These are phyloP conservation scores for Ramaria sp. DNA, from an alignment of 768 basidiomycete species.

Conservation along the genomic window DNA sequence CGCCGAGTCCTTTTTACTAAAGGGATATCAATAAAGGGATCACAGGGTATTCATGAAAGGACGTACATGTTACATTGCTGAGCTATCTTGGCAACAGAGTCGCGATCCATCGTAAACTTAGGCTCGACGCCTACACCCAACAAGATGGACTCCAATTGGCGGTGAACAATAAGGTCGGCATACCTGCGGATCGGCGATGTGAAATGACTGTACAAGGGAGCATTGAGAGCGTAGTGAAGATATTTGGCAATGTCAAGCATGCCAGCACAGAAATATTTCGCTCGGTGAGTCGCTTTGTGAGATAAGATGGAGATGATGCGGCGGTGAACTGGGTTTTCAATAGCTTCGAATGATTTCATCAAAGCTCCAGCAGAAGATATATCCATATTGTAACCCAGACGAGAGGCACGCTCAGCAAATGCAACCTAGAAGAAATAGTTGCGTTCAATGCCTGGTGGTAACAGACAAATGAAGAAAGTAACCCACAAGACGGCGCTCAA, in stretches of 20 bases:
- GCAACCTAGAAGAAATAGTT: constrained; percentile 37
- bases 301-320: constrained; percentile 74
- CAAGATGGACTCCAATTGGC: constrained; percentile 86
- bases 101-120: constrained; percentile 96
- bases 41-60: not conserved
- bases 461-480: not conserved
- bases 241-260: constrained; percentile 99
- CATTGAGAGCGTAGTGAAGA: constrained; percentile 80
- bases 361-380: constrained; percentile 65
- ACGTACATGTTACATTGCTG: constrained; percentile 95
- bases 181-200: constrained; percentile 90
- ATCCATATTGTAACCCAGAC: constrained; percentile 78
- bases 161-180: constrained; percentile 91
- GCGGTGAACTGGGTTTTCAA: constrained; percentile 64
- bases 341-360: constrained; percentile 72
- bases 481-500: constrained; percentile 82
- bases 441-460: constrained; percentile 10
- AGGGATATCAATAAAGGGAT: not conserved
- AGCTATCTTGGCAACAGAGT: constrained; percentile 94
- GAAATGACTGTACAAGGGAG: constrained; percentile 89
- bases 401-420: constrained; percentile 71
- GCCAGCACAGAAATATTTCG: constrained; percentile 98
- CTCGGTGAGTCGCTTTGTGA: constrained; percentile 86
- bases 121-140: constrained; percentile 62
- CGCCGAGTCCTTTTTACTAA: constrained; percentile 84